Base-by-base conservation (phyloP, 306 rosid species). In the Glycine tomentella region DNA sequence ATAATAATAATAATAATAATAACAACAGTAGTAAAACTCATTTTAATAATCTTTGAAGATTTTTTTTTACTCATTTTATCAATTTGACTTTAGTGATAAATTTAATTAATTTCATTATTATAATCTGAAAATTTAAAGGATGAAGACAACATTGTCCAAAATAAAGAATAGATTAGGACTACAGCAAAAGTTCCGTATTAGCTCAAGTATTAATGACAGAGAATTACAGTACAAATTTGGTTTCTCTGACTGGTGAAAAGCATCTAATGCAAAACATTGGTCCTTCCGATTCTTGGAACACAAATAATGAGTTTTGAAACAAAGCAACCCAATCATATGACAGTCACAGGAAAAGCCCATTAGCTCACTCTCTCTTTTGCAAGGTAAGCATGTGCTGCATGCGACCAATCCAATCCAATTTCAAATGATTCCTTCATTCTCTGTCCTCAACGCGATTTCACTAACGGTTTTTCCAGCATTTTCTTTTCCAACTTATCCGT, bases 401-500 rank as follows among this genome's bases (percentile, higher is more conserved):
- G 7, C 0, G 1, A n/a, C 58, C 9, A n/a, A 4, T 62, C 51
- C 25, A 36, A 13, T 57, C 4, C 38, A 34, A 34, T 34, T 34
- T n/a, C 20, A 38, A 38, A 14, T 14, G 4, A 63, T 58, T 58
- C 36, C 64, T 20, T 17, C 56, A 50, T 44, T 44, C 5, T 44
- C 56, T 50, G 4, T 48, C 51, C 56, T 51, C 65, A 59, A 16
- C 4, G 14, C 65, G 5, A 25, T 0, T 86, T 61, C 65, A 91
- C 89, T 53, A 88, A 78, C 0, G 97, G 90, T 48, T 83, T 87
- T 76, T 89, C 86, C 0, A 85, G 82, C 87, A 87, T 69, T 44
- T 81, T 74, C 36, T 40, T 73, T 15, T 90, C 91, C 14, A 78
- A 71, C 44, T 38, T 38, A 38, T 38, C 44, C 4, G 15, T 15